These are phyloP conservation scores for Fremontodendron californicum DNA, from an alignment of 345 rosid species.

Conservation along the genomic window DNA sequence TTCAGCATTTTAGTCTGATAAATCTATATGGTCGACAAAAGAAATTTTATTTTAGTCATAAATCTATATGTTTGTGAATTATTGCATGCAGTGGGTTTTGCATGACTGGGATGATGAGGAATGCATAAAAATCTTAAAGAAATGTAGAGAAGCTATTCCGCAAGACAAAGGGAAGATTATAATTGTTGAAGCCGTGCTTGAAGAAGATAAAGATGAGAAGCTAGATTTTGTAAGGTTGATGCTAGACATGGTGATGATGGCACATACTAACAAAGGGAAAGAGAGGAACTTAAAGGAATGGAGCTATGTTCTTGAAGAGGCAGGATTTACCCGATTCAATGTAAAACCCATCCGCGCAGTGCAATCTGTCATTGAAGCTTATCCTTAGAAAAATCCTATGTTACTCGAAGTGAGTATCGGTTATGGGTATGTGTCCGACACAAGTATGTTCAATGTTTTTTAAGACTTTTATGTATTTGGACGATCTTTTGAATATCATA, in stretches of 20 bases:
- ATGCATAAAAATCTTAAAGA: conserved; percentile 56
- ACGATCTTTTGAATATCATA: too few species aligned
- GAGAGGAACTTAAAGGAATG: conserved; percentile 68
- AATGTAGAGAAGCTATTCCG: conserved; percentile 60
- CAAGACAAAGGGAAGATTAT: conserved; percentile 51
- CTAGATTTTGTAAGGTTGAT: conserved; percentile 40
- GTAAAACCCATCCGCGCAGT: conserved; percentile 37
- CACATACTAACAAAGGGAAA: conserved; percentile 54
- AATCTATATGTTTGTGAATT: too few species aligned
- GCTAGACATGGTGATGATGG: conserved; percentile 79
- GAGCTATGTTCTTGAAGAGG: conserved; percentile 45
- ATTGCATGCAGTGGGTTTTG: conserved; percentile 60
- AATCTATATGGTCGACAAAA: too few species aligned
- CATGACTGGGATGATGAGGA: conserved; percentile 74
- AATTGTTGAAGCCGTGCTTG: conserved; percentile 51
- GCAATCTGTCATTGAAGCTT: conserved; percentile 51
- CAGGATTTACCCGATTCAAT: conserved; percentile 49
- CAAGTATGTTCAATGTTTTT: too few species aligned
- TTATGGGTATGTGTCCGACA: too few species aligned
- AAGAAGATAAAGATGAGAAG: conserved; percentile 33
- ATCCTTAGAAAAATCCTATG: conserved; percentile 31
- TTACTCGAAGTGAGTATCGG: too few species aligned
- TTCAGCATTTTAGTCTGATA: too few species aligned
- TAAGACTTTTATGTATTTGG: too few species aligned
- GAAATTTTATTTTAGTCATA: too few species aligned